Percentiles rank a stretch among this genome's conserved stretches.
Conservation (phyloP, 2,329 filamentous ascomycete species). For the Amphichorda felina region DNA sequence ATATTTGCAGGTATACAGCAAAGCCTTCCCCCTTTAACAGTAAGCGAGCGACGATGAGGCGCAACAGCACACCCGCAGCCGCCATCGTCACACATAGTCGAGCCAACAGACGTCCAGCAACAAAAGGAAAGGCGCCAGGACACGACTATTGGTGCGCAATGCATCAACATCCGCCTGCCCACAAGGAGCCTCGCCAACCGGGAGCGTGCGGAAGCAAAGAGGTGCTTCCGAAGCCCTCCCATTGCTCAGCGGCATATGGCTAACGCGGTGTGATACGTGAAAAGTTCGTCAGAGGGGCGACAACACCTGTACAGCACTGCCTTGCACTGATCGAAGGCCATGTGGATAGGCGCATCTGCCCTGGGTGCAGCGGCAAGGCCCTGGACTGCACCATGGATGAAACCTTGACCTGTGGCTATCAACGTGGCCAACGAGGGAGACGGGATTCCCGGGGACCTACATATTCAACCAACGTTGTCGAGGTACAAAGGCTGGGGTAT, state of each 20-base stretch:
- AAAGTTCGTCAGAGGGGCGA: neutral
- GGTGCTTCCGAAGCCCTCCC: neutral
- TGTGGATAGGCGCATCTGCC: conserved; percentile 3
- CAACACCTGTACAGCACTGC: neutral
- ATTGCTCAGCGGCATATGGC: neutral
- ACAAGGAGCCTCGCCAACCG: too few species aligned
- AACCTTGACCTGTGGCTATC: too few species aligned
- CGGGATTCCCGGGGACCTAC: too few species aligned
- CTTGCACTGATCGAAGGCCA: conserved; percentile 1
- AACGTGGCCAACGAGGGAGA: too few species aligned
- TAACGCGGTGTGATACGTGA: neutral
- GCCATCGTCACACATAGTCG: neutral
- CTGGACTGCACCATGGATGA: too few species aligned
- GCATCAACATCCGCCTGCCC: too few species aligned
- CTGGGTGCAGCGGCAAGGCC: neutral
- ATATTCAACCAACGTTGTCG: too few species aligned
- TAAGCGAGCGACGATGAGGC: neutral
- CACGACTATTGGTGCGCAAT: too few species aligned
- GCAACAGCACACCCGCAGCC: neutral
- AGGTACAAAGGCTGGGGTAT: too few species aligned
- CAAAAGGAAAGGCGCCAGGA: neutral
- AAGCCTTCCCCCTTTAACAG: neutral
- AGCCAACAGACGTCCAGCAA: neutral
- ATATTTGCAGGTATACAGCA: neutral
- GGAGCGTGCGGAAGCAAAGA: conserved; percentile 1